phyloP scores from a whole-genome alignment of 495 filamentous ascomycete genomes.

The Parmelia sp. region DNA sequence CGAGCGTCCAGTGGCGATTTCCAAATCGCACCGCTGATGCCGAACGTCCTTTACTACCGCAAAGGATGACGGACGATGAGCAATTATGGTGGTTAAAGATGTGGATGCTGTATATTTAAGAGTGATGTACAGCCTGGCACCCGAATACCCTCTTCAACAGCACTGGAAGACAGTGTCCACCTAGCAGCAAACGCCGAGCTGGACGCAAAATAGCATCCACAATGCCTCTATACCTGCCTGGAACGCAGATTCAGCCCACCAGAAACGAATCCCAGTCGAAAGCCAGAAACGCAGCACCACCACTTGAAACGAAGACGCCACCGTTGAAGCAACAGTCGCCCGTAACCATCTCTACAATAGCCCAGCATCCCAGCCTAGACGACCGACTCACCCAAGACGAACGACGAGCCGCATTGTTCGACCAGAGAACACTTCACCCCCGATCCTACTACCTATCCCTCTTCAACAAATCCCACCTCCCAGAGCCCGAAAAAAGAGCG shows the following conservation, averaged over 20 bases:
- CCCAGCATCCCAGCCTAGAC: constrained; percentile 82
- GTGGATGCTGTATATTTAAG: constrained; percentile 59
- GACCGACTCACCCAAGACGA: constrained; percentile 68
- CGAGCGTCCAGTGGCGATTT: too few relatives aligned
- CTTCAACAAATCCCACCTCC: constrained; percentile 81
- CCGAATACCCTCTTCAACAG: constrained; percentile 67
- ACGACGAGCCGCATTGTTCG: constrained; percentile 59
- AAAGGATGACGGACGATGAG: constrained; percentile 69
- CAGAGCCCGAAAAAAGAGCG: constrained; percentile 41
- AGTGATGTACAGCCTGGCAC: constrained; percentile 71
- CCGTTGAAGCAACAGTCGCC: background rate
- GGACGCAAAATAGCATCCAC: constrained; percentile 84
- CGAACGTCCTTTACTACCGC: too few relatives aligned
- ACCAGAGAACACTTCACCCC: constrained; percentile 66
- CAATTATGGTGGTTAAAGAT: constrained; percentile 46
- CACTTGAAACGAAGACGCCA: background rate
- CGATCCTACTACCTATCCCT: constrained; percentile 69
- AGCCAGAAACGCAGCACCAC: background rate
- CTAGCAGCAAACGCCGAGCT: constrained; percentile 56
- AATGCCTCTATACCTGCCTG: constrained; percentile 63
- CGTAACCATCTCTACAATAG: constrained; percentile 51
- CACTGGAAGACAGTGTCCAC: constrained; percentile 70
- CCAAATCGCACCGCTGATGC: too few relatives aligned
- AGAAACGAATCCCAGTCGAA: constrained; percentile 9
- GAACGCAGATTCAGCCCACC: constrained; percentile 32